These are phyloP conservation scores for Leptographium wingfieldii DNA, from an alignment of 2,329 filamentous ascomycete species.

Conservation along the genomic window DNA sequence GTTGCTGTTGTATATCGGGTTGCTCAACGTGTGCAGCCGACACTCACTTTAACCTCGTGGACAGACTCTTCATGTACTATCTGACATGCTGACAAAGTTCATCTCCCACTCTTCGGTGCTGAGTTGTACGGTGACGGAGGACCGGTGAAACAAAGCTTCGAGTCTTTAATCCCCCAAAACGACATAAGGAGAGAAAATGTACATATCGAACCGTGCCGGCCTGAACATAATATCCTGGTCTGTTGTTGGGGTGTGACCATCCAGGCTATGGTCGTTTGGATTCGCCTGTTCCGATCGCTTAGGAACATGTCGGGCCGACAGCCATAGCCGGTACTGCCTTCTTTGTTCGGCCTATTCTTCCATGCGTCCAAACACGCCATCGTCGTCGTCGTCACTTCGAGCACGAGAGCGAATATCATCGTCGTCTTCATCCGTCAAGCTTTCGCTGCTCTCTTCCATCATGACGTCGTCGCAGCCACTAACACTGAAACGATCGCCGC, in stretches of 20 bases:
- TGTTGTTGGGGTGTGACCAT: background rate
- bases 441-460: conserved; percentile 54
- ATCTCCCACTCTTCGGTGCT: conserved; percentile 54
- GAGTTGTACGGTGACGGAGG: conserved; percentile 50
- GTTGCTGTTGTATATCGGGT: conserved; percentile 16
- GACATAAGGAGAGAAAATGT: conserved; percentile 17
- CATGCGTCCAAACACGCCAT: conserved; percentile 93
- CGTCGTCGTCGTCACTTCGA: conserved; percentile 78
- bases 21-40: conserved; percentile 51
- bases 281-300: background rate
- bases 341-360: conserved; percentile 54
- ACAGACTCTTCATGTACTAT: conserved; percentile 18
- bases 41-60: conserved; percentile 63
- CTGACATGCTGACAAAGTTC: conserved; percentile 3
- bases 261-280: conserved; percentile 2
- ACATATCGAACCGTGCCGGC: conserved; percentile 21
- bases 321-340: background rate
- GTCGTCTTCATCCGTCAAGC: conserved; percentile 53
- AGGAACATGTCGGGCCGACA: background rate
- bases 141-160: conserved; percentile 21
- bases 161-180: background rate
- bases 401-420: conserved; percentile 48
- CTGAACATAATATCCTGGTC: conserved; percentile 1
- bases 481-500: conserved; percentile 30
- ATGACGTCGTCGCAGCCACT: conserved; percentile 40